Base-by-base conservation (phyloP, 1,284 basidiomycete species). In the Malassezia cuniculi region DNA sequence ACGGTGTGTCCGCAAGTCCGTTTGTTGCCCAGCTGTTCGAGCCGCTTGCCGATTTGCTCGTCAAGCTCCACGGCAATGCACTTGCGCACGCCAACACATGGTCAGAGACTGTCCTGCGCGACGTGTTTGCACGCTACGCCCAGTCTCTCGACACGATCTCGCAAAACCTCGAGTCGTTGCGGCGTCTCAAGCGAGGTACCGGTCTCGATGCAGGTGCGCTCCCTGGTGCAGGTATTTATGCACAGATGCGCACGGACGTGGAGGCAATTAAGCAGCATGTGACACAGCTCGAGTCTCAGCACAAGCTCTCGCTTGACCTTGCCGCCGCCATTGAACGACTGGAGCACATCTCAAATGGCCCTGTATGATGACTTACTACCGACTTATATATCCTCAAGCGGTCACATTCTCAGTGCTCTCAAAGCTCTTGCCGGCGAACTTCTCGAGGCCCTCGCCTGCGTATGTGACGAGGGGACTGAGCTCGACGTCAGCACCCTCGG, bases 381-480 rank as follows among this genome's bases (percentile, higher is more conserved):
- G n/a, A n/a, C n/a, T n/a, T n/a, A n/a, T n/a, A n/a, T n/a, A n/a
- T n/a, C n/a, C n/a, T n/a, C n/a, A n/a, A n/a, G n/a, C n/a, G n/a
- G n/a, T n/a, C n/a, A 45, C 27, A 38, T 52, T 56, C 17, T 39
- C 41, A n/a, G 48, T 53, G 25, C 47, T 73, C 18, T 57, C 36
- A 65, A 85, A 81, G 19, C 70, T 76, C 72, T 80, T 81, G 28
- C 86, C 89, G 61, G 78, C 78, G 45, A 85, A 75, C 36, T 68
- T 70, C 57, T 83, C 80, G 41, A 99, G 71, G 0, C 85, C 87
- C 67, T 97, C 93, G 21, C 93, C 93, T 7, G 80, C 80, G 56
- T 95, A 95, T 52, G 78, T 82, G 37, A 86, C 77, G 7, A 80
- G 71, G 6, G 90, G 86, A n/a, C 81, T 82, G 39, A 95, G 71